Evolutionary conservation across 176 grass and related monocot species (phyloP).

Genomic region (Leersia perrieri): DNA sequence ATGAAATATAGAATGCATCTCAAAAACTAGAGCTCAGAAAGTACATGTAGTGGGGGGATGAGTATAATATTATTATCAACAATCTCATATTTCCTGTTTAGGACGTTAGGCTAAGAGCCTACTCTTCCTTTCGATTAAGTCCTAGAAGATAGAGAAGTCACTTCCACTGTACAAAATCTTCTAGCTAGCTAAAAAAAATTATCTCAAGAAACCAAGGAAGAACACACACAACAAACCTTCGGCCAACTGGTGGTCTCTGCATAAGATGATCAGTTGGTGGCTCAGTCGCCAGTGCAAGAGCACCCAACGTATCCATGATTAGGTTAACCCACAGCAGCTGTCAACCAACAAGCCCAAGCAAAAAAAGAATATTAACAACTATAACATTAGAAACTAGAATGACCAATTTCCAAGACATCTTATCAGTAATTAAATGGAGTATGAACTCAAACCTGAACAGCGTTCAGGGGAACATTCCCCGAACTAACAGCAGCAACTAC

Average conservation of each 20-base stretch:
- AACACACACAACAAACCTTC: conserved; percentile 57
- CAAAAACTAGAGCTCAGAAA: not conserved
- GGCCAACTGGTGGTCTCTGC: conserved; percentile 68
- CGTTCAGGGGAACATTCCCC: conserved; percentile 87
- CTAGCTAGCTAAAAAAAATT: not conserved
- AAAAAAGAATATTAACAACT: not conserved
- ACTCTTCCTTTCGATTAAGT: not conserved
- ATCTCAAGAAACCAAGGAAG: not conserved
- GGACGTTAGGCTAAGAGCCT: too few species aligned
- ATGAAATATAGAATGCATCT: not conserved
- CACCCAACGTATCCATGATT: conserved; percentile 97
- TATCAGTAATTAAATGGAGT: not conserved
- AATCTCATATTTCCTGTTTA: not conserved
- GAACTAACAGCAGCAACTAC: conserved; percentile 83
- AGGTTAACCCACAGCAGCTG: conserved; percentile 94
- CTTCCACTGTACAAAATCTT: not conserved
- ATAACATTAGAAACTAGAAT: not conserved
- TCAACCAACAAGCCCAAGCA: conserved; percentile 10
- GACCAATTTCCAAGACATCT: not conserved
- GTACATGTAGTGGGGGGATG: not conserved
- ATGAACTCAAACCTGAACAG: conserved; percentile 75
- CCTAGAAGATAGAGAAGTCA: not conserved
- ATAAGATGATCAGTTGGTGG: conserved; percentile 81
- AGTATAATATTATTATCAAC: not conserved
- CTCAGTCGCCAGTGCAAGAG: conserved; percentile 94